A percentile compares a stretch with the other conserved stretches of the same genome.
Evolutionary conservation across 805 yeast species (phyloP).

Genomic region (Sugiyamaella marilandica): DNA sequence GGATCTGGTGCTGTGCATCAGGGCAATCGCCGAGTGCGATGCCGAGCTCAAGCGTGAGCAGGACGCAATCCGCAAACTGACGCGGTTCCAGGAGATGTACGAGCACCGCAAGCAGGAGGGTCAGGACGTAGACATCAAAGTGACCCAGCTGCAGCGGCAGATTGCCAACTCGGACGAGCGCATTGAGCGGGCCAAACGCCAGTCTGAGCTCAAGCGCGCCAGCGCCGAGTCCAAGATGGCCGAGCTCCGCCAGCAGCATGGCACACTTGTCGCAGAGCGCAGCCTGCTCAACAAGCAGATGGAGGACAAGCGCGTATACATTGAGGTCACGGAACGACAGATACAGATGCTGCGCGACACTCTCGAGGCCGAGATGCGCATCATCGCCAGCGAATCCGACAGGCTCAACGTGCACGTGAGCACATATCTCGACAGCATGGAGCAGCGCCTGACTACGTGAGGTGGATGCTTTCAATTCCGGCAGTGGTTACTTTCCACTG

Average conservation of each 20-base stretch:
- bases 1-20: slow-evolving; percentile 40
- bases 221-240: slow-evolving; percentile 41
- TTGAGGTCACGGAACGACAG: slow-evolving; percentile 41
- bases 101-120: slow-evolving; percentile 37
- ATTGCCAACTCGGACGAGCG: slow-evolving; percentile 46
- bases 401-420: slow-evolving; percentile 52
- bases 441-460: slow-evolving; percentile 25
- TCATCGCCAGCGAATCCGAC: slow-evolving; percentile 49
- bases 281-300: slow-evolving; percentile 37
- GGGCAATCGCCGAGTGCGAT: slow-evolving; percentile 47
- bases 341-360: slow-evolving; percentile 38
- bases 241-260: slow-evolving; percentile 43
- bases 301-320: slow-evolving; percentile 44
- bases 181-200: slow-evolving; percentile 40
- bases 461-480: too few relatives aligned
- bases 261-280: slow-evolving; percentile 45
- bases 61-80: slow-evolving; percentile 36
- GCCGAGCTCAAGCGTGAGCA: slow-evolving; percentile 44
- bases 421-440: slow-evolving; percentile 50
- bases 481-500: too few relatives aligned
- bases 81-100: slow-evolving; percentile 39
- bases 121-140: slow-evolving; percentile 41
- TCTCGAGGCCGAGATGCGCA: slow-evolving; percentile 50
- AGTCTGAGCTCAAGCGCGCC: slow-evolving; percentile 43
- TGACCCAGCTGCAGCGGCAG: slow-evolving; percentile 47